phyloP scores from a whole-genome alignment of 805 yeast species.

The Candida coquimbonensis region DNA sequence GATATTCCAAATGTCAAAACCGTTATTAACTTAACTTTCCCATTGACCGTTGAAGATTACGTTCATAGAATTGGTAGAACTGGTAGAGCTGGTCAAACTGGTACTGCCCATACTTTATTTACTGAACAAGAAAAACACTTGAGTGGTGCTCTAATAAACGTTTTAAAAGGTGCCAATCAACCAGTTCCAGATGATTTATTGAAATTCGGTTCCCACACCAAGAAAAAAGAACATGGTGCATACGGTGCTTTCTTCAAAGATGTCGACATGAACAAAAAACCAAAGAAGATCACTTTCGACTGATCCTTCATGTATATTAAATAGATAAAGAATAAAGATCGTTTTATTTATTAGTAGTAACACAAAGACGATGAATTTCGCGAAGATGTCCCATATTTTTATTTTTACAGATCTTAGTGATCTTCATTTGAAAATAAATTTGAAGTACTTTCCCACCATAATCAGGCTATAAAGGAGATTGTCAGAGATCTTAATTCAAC shows the following conservation, averaged over 20 bases:
- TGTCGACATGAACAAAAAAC: slow-evolving; percentile 77
- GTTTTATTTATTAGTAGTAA: too few relatives aligned
- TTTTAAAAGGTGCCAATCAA: slow-evolving; percentile 89
- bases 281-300: slow-evolving; percentile 75
- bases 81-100: slow-evolving; percentile 94
- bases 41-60: slow-evolving; percentile 92
- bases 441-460: too few relatives aligned
- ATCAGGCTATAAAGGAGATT: too few relatives aligned
- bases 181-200: slow-evolving; percentile 91
- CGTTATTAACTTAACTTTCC: slow-evolving; percentile 92
- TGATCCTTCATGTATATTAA: background rate
- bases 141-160: slow-evolving; percentile 89
- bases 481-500: background rate
- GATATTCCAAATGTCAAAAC: slow-evolving; percentile 97
- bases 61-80: slow-evolving; percentile 98
- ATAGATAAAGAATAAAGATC: too few relatives aligned
- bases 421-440: too few relatives aligned
- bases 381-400: too few relatives aligned
- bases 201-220: slow-evolving; percentile 96
- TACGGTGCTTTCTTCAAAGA: slow-evolving; percentile 97
- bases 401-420: too few relatives aligned
- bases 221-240: slow-evolving; percentile 95
- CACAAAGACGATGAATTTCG: too few relatives aligned
- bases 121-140: slow-evolving; percentile 96
- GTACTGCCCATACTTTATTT: slow-evolving; percentile 90